Conservation (phyloP, 176 grass and related monocot species). For the Aegilops bicornis region DNA sequence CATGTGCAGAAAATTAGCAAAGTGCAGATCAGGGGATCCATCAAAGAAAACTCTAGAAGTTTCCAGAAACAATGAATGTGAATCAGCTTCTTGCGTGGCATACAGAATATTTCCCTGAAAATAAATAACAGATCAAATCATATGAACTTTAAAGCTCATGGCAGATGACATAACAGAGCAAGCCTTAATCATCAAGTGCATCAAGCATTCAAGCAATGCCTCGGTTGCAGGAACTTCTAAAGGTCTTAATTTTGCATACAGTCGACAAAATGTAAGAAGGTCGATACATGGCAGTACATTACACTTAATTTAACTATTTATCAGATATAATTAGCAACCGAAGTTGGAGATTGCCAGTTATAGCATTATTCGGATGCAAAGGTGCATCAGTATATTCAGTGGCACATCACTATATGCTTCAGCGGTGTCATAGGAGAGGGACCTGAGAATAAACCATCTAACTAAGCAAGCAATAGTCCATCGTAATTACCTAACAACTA, state of each 20-base stretch:
- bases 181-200: background rate
- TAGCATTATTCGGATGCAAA: background rate
- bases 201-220: conserved; percentile 4
- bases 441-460: background rate
- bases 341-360: background rate
- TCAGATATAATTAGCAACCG: background rate
- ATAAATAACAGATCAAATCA: conserved; percentile 29
- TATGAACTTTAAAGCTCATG: conserved; percentile 11
- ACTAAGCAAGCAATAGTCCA: background rate
- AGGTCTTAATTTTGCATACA: conserved; percentile 12
- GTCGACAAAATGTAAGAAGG: background rate
- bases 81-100: conserved; percentile 54
- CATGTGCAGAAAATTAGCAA: conserved; percentile 92
- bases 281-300: background rate
- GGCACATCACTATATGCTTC: conserved; percentile 10
- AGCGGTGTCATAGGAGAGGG: background rate
- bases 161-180: conserved; percentile 20
- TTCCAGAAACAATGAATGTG: conserved; percentile 80
- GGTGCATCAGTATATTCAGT: background rate
- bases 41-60: conserved; percentile 88
- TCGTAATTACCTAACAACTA: background rate
- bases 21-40: conserved; percentile 80
- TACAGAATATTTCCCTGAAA: conserved; percentile 82
- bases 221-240: background rate
- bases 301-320: background rate